Percentiles rank a stretch among this genome's conserved stretches.
phyloP scores from a whole-genome alignment of 352 stramenopile species.

The Aphanomyces cochlioides region DNA sequence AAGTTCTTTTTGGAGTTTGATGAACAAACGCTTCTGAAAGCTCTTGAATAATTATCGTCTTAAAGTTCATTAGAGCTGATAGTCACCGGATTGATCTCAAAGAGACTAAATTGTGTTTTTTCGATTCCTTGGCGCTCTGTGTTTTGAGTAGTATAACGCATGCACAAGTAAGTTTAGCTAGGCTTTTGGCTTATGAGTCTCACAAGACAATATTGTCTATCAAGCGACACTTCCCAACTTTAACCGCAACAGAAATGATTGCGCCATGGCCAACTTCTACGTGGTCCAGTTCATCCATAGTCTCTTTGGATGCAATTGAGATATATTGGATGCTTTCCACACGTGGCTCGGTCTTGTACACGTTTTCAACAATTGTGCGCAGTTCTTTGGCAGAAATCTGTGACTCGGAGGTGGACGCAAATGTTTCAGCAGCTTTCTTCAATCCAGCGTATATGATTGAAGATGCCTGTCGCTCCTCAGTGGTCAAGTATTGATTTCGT shows the following conservation, averaged over 20 bases:
- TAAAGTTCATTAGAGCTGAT: too few species aligned
- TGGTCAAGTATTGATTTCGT: constrained; percentile 96
- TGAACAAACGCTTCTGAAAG: too few species aligned
- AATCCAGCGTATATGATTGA: constrained; percentile 86
- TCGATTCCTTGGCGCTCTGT: too few species aligned
- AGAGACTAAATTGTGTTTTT: too few species aligned
- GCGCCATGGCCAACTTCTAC: constrained; percentile 59
- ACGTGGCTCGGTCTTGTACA: constrained; percentile 84
- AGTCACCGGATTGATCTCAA: too few species aligned
- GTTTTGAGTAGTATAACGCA: too few species aligned
- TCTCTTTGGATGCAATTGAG: constrained; percentile 90
- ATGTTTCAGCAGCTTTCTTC: constrained; percentile 45
- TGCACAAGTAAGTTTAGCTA: too few species aligned
- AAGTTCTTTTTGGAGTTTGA: too few species aligned
- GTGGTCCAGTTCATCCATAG: constrained; percentile 90
- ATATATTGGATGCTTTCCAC: constrained; percentile 95
- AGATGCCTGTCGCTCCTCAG: constrained; percentile 83
- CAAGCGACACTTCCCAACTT: constrained; percentile 93
- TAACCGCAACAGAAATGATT: constrained; percentile 94
- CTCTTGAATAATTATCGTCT: too few species aligned
- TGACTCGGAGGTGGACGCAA: constrained; percentile 32
- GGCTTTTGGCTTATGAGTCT: background rate
- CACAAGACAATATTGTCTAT: constrained; percentile 96
- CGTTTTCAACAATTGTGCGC: constrained; percentile 41
- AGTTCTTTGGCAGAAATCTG: constrained; percentile 40